A percentile compares a stretch with the other conserved stretches of the same genome.
phyloP scores from a whole-genome alignment of 441 rosid genomes.

The Syzygium malaccense region DNA sequence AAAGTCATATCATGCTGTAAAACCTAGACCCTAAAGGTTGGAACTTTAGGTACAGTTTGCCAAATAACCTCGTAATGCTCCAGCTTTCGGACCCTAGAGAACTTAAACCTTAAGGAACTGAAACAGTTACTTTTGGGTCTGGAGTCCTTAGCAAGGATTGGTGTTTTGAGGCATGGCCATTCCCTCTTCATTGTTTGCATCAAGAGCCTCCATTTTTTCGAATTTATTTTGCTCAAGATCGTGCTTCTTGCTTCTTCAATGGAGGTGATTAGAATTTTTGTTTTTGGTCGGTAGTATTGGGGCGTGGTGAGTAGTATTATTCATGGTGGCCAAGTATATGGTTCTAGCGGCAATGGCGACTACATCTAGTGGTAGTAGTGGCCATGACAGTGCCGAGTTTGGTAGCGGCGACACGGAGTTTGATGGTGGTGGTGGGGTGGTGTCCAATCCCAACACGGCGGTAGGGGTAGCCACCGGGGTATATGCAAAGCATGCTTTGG shows the following conservation, averaged over 20 bases:
- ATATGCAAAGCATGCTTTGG: neutral
- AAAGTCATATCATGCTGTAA: neutral
- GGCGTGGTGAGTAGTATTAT: neutral
- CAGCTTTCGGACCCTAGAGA: neutral
- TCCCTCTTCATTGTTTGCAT: neutral
- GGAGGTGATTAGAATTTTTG: neutral
- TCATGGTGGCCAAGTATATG: neutral
- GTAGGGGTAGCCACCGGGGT: fast-evolving
- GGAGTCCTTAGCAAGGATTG: neutral
- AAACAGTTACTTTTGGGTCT: neutral
- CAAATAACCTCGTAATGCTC: neutral
- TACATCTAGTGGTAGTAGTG: neutral
- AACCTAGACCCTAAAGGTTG: neutral
- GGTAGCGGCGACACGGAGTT: neutral
- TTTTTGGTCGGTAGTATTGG: neutral
- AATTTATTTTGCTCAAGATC: neutral
- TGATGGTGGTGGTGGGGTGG: neutral
- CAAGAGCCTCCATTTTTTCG: neutral
- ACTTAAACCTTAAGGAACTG: neutral
- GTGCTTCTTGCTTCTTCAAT: neutral
- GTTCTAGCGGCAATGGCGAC: neutral
- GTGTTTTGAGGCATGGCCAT: neutral
- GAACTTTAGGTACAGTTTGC: neutral
- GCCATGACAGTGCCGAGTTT: neutral
- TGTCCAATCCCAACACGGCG: neutral